These are phyloP conservation scores for thale cress (Arabidopsis thaliana) DNA, from an alignment of 345 rosid genomes.

Conservation along the genomic window TAIR10.1 NC_003076.8:3795001-3795500, in stretches of 20 bases:
- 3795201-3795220: constrained; percentile 63
- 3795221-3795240: constrained; percentile 61
- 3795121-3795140: constrained; percentile 58
- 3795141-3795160: constrained; percentile 55
- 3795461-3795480: constrained; percentile 56
- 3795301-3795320: constrained; percentile 33
- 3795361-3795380: constrained; percentile 55
- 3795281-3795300: not conserved
- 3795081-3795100: constrained; percentile 64
- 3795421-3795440: constrained; percentile 52
- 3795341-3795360: constrained; percentile 53
- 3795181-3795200: constrained; percentile 43
- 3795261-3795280: constrained; percentile 20
- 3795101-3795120: constrained; percentile 49
- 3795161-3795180: constrained; percentile 47
- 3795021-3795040: not conserved
- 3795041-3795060: not conserved
- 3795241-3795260: constrained; percentile 57
- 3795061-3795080: constrained; percentile 30
- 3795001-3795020: constrained; percentile 3
- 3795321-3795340: constrained; percentile 55
- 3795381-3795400: constrained; percentile 52
- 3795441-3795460: constrained; percentile 45
- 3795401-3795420: constrained; percentile 63
- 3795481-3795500: constrained; percentile 60